Percentiles rank a stretch among this genome's conserved stretches.
phyloP scores from a whole-genome alignment of 805 yeast species.

The Tetrapisispora iriomotensis region DNA sequence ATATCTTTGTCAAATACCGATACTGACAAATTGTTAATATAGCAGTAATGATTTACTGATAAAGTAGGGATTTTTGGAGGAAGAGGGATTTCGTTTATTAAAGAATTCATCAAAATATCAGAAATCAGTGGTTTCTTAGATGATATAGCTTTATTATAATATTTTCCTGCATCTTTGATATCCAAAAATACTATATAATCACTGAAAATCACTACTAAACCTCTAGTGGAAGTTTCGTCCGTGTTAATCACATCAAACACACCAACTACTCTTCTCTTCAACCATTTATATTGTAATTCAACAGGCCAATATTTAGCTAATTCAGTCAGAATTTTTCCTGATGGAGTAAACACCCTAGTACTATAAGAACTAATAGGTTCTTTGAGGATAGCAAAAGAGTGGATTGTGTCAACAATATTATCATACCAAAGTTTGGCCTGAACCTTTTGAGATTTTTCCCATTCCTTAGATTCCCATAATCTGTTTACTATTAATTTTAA shows the following conservation, averaged over 20 bases:
- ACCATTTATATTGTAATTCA: conserved; percentile 82
- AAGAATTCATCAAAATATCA: conserved; percentile 81
- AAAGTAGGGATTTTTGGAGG: conserved; percentile 54
- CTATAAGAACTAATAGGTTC: conserved; percentile 37
- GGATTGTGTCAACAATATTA: conserved; percentile 55
- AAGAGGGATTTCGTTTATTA: conserved; percentile 76
- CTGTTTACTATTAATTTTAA: conserved; percentile 60
- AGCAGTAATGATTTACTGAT: conserved; percentile 59
- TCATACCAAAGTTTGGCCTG: conserved; percentile 35
- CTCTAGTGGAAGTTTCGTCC: conserved; percentile 27
- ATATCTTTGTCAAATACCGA: conserved; percentile 31
- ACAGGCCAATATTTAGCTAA: conserved; percentile 81
- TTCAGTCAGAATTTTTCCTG: conserved; percentile 81
- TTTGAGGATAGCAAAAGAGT: conserved; percentile 64
- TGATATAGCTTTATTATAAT: conserved; percentile 8
- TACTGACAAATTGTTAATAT: conserved; percentile 45
- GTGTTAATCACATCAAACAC: conserved; percentile 43
- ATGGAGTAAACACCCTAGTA: conserved; percentile 74
- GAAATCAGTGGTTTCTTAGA: conserved; percentile 45
- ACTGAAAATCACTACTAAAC: conserved; percentile 67
- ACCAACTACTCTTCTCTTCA: conserved; percentile 74
- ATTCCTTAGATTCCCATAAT: conserved; percentile 38
- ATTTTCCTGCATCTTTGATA: conserved; percentile 35
- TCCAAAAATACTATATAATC: conserved; percentile 64
- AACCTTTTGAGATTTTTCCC: conserved; percentile 18